These are phyloP conservation scores for Erysiphe neolycopersici DNA, from an alignment of 2,329 filamentous ascomycete species.

Conservation along the genomic window DNA sequence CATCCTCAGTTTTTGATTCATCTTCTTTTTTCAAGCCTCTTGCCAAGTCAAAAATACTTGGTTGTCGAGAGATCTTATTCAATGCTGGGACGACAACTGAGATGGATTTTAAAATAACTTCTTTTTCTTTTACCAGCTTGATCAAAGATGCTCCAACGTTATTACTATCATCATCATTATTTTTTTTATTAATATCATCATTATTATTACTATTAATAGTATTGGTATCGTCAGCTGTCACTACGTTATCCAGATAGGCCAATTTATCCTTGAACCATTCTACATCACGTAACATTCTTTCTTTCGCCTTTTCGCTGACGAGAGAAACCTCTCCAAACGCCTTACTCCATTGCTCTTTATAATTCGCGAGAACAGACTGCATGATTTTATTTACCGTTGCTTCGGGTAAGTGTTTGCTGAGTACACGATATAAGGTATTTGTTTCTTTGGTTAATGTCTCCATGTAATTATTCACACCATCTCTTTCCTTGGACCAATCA, in stretches of 20 bases:
- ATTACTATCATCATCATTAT: slow-evolving; percentile 18
- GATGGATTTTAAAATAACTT: background rate
- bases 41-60: background rate
- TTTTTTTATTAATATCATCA: too few species aligned
- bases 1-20: background rate
- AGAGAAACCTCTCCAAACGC: slow-evolving; percentile 33
- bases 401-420: slow-evolving; percentile 39
- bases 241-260: slow-evolving; percentile 29
- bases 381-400: slow-evolving; percentile 40
- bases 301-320: slow-evolving; percentile 30
- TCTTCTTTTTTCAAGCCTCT: background rate
- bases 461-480: slow-evolving; percentile 32
- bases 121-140: slow-evolving; percentile 33
- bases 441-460: slow-evolving; percentile 47
- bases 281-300: slow-evolving; percentile 36
- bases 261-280: slow-evolving; percentile 34
- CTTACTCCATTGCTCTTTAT: slow-evolving; percentile 36
- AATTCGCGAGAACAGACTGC: slow-evolving; percentile 38
- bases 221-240: too few species aligned
- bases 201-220: too few species aligned
- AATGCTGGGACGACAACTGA: background rate
- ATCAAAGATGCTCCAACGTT: slow-evolving; percentile 45
- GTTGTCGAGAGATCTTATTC: background rate
- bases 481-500: slow-evolving; percentile 27
- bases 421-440: slow-evolving; percentile 37